Base-by-base conservation (phyloP, 345 rosid genomes). In the Heritiera littoralis region DNA sequence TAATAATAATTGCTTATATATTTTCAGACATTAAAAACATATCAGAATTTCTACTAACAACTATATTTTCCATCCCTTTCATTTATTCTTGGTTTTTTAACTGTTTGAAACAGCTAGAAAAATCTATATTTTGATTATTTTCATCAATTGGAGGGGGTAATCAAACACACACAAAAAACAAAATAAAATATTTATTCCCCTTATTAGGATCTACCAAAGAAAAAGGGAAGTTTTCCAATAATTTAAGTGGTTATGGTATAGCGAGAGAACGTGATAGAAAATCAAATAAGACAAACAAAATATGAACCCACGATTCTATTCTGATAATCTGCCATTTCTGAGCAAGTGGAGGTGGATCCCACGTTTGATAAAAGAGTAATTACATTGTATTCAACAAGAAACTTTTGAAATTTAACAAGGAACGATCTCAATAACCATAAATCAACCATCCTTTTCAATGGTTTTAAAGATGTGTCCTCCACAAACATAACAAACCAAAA, bases 391-490 rank as follows among this genome's bases (percentile, higher is more conserved):
- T 60, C 18, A 40, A 58, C 14, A 75, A 9, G 56, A 30, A 48
- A 61, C 70, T 75, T 75, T 63, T 28, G 30, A 46, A 55, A 46
- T 75, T 61, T 15, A 75, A 75, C 14, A 52, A 23, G 69, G 70
- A 45, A 48, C 70, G 58, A 77, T 17, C 77, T 49, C 17, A 32
- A 51, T 0, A 77, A 20, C 54, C 69, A 45, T 13, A 55, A 75
- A 75, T 9, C 52, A 45, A 46, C 40, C 40, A 46, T 75, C 68
- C 40, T 61, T 58, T 46, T 75, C 70, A 20, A 8, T 75, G 46
- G 54, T 40, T 66, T 70, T 38, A 35, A 49, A 67, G 82, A 79
- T 79, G 30, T 71, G 80, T 30, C 64, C 74, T 69, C 83, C 75
- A 84, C 79, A 69, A 67, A 30, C 61, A 74, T 30, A 52, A 35